Base-by-base conservation (phyloP, 225 moss, liverwort and hornwort genomes). In the Bryum argenteum region DNA sequence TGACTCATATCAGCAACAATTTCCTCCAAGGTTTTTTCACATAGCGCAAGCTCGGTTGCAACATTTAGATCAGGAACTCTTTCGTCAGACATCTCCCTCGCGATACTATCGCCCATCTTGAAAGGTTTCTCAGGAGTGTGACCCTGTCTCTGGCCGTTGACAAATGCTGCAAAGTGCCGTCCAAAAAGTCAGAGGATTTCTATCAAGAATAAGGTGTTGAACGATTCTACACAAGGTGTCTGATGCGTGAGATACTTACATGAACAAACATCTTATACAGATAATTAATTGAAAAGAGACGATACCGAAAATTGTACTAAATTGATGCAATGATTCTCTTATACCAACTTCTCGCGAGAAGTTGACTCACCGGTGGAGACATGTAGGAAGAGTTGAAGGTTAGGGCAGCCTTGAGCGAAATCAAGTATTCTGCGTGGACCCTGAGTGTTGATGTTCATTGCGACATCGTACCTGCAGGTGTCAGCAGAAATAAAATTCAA, bases 101-200 rank as follows among this genome's bases (percentile, higher is more conserved):
- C 81, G 41, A 93, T 84, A 70, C 83, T 90, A 41, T 90, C 84
- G 28, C 90, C 90, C 83, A 87, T 86, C 55, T 74, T 73, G 74
- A 93, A 93, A n/a, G 80, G 90, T 69, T 79, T 87, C 70, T 93
- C 92, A 26, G 71, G 74, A 41, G 81, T 81, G 42, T 43, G 50
- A 39, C 92, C 92, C 80, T 78, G 60, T 65, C 92, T 80, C 60
- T 83, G 90, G 48, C 92, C 92, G 60, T 93, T 90, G 10, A 93
- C 92, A 54, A 86, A 93, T 54, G 92, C 92, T 93, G 83, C 80
- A 53, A 63, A 70, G 33, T 17, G 52, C 64, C 50, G 40, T 41
- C 44, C n/a, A 15, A 11, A 17, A 19, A 48, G 33, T 41, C 43
- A 61, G 51, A 55, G 20, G 18, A 50, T 43, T 22, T 33, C 33